A percentile compares a stretch with the other conserved stretches of the same genome.
Conservation (phyloP, 495 filamentous ascomycete species). For the Tuber indicum region DNA sequence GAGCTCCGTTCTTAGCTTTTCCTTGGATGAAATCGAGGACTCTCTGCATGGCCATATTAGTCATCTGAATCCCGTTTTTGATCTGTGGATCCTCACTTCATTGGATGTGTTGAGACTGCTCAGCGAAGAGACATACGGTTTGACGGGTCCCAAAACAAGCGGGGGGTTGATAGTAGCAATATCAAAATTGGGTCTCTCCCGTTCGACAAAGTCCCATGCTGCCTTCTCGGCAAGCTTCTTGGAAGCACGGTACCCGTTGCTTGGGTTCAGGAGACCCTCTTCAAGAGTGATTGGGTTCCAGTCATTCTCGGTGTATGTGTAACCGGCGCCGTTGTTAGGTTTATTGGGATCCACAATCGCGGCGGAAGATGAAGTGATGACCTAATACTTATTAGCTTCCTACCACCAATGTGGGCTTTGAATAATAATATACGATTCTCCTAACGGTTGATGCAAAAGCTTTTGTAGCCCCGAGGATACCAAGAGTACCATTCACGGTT, state of each 20-base stretch:
- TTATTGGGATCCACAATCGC: slow-evolving; percentile 55
- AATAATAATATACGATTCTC: slow-evolving; percentile 50
- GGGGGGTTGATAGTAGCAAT: slow-evolving; percentile 68
- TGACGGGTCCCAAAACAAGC: slow-evolving; percentile 65
- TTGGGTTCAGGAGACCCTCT: slow-evolving; percentile 52
- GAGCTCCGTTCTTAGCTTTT: slow-evolving; percentile 58
- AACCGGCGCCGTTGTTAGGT: slow-evolving; percentile 35
- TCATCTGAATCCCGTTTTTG: background rate
- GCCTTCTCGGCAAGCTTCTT: slow-evolving; percentile 62
- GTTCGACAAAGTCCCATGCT: slow-evolving; percentile 74
- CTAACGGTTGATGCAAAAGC: slow-evolving; percentile 69
- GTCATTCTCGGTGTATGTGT: slow-evolving; percentile 45
- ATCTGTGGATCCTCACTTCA: slow-evolving; percentile 33
- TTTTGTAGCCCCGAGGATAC: slow-evolving; percentile 69
- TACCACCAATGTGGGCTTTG: slow-evolving; percentile 11
- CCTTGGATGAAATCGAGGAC: slow-evolving; percentile 52
- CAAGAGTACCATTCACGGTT: slow-evolving; percentile 76
- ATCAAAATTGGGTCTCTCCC: slow-evolving; percentile 70
- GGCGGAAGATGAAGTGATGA: slow-evolving; percentile 82
- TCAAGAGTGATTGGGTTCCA: slow-evolving; percentile 82
- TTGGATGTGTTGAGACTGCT: slow-evolving; percentile 66
- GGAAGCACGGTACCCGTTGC: slow-evolving; percentile 62
- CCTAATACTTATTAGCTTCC: slow-evolving; percentile 8
- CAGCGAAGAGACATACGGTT: slow-evolving; percentile 59
- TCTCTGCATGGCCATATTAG: slow-evolving; percentile 17